Conservation (phyloP, 1,139 yeast species). For the Pichia sp. region DNA sequence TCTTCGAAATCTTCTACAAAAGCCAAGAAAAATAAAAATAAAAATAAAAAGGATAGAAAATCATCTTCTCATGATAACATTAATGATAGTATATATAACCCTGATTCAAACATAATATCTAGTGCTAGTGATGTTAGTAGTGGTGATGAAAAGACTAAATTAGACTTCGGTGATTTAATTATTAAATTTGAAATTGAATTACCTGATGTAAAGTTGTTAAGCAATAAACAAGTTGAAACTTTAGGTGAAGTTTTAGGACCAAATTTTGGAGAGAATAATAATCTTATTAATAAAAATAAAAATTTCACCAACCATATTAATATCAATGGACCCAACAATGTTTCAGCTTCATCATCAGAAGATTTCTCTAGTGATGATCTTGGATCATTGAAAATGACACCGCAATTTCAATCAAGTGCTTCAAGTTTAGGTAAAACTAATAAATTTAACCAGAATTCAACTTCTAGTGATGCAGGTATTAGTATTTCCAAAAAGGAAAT, state of each 20-base stretch:
- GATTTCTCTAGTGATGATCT: slow-evolving; percentile 3
- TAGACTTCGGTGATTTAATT: slow-evolving; percentile 41
- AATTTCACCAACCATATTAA: background rate
- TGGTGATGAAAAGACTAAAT: background rate
- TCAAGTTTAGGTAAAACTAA: slow-evolving; percentile 6
- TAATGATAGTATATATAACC: background rate
- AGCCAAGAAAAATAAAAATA: background rate
- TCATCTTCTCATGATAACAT: no score
- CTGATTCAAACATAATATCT: no score
- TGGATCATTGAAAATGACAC: slow-evolving; percentile 3
- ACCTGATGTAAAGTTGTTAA: slow-evolving; percentile 37
- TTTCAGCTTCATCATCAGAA: slow-evolving; percentile 1
- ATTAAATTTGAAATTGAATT: slow-evolving; percentile 47
- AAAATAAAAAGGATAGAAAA: background rate
- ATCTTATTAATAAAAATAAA: background rate
- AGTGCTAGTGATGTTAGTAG: slow-evolving; percentile 3
- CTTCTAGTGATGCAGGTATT: slow-evolving; percentile 2
- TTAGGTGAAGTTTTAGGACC: slow-evolving; percentile 29
- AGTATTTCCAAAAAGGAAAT: background rate
- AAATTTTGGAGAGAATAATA: background rate
- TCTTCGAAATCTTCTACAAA: background rate
- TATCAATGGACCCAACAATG: background rate
- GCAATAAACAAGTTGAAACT: slow-evolving; percentile 33
- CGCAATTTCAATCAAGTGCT: slow-evolving; percentile 2
- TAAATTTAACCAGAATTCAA: background rate